phyloP scores from a whole-genome alignment of 495 filamentous ascomycete genomes.

The Hyphodiscus hymeniophilus region DNA sequence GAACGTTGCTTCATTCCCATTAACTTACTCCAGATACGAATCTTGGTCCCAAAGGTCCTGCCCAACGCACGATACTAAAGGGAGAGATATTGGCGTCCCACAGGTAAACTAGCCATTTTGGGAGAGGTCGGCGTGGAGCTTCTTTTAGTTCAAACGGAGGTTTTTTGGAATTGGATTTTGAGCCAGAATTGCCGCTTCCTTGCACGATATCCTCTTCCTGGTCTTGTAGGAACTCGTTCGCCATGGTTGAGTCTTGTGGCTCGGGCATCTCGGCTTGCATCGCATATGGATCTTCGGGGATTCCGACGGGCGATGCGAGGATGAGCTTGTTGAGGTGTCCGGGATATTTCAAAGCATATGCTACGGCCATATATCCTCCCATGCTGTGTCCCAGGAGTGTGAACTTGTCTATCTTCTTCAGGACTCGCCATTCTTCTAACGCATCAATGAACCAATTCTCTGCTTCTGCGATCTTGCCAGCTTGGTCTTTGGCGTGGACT shows the following conservation, averaged over 20 bases:
- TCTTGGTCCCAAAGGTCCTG: conserved; percentile 85
- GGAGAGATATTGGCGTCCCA: conserved; percentile 98
- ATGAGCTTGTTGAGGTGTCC: conserved; percentile 92
- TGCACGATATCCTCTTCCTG: conserved; percentile 50
- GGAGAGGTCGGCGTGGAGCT: conserved; percentile 52
- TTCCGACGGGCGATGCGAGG: conserved; percentile 84
- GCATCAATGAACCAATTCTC: conserved; percentile 96
- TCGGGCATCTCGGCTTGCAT: conserved; percentile 75
- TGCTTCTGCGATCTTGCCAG: conserved; percentile 79
- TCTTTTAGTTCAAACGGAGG: background rate
- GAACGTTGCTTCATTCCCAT: no score
- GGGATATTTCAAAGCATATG: conserved; percentile 94
- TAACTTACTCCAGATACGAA: conserved; percentile 92
- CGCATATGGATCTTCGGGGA: conserved; percentile 92
- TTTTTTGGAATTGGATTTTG: conserved; percentile 25
- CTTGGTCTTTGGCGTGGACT: conserved; percentile 70
- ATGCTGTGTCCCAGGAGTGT: conserved; percentile 89
- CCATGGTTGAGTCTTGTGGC: conserved; percentile 56
- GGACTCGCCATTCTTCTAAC: conserved; percentile 87
- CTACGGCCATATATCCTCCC: conserved; percentile 88
- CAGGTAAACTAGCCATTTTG: conserved; percentile 80
- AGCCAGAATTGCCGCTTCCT: conserved; percentile 31
- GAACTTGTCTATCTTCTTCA: conserved; percentile 83
- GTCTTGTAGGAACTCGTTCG: conserved; percentile 68
- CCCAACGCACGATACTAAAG: conserved; percentile 80